phyloP scores from a whole-genome alignment of 768 basidiomycete genomes.

The Termitomyces sp. region DNA sequence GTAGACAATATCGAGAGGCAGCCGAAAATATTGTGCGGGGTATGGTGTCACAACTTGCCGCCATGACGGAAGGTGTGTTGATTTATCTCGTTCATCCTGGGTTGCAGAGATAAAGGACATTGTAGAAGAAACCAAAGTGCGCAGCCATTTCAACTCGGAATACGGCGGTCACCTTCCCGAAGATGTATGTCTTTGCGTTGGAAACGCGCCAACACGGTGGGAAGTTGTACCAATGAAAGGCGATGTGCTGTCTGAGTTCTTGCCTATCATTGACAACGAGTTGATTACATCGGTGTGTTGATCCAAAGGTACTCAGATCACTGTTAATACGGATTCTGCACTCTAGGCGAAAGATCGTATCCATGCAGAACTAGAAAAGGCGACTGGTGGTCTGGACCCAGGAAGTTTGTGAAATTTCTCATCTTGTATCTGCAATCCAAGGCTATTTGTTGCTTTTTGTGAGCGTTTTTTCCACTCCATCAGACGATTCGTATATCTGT shows the following conservation, averaged over 20 bases:
- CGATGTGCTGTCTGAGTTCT: conserved; percentile 42
- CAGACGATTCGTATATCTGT: background rate
- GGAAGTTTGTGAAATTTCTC: conserved; percentile 7
- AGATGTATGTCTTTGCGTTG: conserved; percentile 75
- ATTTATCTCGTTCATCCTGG: background rate
- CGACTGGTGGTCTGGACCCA: background rate
- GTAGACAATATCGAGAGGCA: conserved; percentile 60
- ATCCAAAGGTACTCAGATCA: background rate
- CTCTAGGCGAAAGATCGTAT: conserved; percentile 10
- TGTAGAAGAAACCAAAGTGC: conserved; percentile 61
- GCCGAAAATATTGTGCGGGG: conserved; percentile 59
- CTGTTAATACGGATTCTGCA: background rate
- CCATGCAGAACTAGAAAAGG: conserved; percentile 11
- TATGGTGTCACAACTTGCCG: conserved; percentile 60
- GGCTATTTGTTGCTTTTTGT: background rate
- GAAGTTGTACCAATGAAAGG: conserved; percentile 56
- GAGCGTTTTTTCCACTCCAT: background rate
- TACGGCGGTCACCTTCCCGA: conserved; percentile 72
- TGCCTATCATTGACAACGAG: conserved; percentile 61
- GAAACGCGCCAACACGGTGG: conserved; percentile 71
- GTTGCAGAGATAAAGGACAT: background rate
- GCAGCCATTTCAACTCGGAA: conserved; percentile 66
- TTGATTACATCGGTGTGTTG: conserved; percentile 43
- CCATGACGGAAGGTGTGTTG: conserved; percentile 59
- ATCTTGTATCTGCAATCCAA: background rate